Evolutionary conservation across 371 early-diverging fungal genomes (phyloP), one percentile per base, ranked within the genome.

Genomic region (Mucor piriformis): DNA sequence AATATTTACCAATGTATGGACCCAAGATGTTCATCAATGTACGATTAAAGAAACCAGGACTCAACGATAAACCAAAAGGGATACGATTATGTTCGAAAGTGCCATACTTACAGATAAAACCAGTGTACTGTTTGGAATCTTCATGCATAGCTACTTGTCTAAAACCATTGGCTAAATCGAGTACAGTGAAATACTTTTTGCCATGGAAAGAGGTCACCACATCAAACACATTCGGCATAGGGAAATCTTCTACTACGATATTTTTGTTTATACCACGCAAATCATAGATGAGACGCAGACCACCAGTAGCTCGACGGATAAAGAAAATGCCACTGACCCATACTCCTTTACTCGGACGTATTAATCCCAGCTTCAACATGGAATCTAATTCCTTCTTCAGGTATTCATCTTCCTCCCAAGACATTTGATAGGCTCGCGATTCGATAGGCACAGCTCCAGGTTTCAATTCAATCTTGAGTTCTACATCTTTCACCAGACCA

Each of bases 61-160:
- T 37, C 37, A 37, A 37, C 8, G 37, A 37, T 11, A 37, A 11
- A 37, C 79, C 82, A 64, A 85, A 83, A 4, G 85, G 82, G 74
- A 86, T 76, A 3, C 80, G 75, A 10, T 56, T 20, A 48, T 58
- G 81, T 54, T 84, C 73, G 59, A 61, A 87, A 0, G 59, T 59
- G 0, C 83, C 83, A 23, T 57, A 66, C 3, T 64, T 43, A 1
- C 81, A 78, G 0, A 69, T 54, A 61, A 86, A 83, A 2, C 84
- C 82, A 1, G 87, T 84, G 11, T 37, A 37, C 11, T 37, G 37
- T 12, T 37, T 37, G n/a, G 37, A 12, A 8, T 40, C 84, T 80
- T 37, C 37, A 37, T 13, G 54, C 33, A 13, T 23, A 20, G 46
- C 24, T 6, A 62, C 37, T 37, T 72, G 79, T 33, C 71, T 54